A percentile compares a stretch with the other conserved stretches of the same genome.
These are phyloP conservation scores for Sporothrix variecibatus DNA, from an alignment of 2,329 filamentous ascomycete species.

Conservation along the genomic window DNA sequence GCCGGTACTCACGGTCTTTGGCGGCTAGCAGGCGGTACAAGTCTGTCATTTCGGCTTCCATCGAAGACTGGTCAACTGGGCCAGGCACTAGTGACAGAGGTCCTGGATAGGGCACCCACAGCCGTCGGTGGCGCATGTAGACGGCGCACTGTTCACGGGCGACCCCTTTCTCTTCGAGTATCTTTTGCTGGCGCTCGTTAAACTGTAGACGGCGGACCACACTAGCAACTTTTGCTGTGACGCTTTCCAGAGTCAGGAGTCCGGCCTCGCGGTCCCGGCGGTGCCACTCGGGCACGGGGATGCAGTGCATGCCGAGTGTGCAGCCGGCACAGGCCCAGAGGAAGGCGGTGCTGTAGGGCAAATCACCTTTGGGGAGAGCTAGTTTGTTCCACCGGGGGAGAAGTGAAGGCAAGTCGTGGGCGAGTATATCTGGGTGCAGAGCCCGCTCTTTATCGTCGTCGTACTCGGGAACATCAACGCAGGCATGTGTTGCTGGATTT, in stretches of 20 bases:
- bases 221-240: neutral
- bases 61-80: neutral
- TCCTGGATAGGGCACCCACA: neutral
- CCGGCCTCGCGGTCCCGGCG: neutral
- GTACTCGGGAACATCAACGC: neutral
- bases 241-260: neutral
- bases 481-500: neutral
- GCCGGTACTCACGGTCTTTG: constrained; percentile 6
- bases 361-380: neutral
- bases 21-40: constrained; percentile 13
- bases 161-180: neutral
- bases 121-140: constrained; percentile 1
- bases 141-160: neutral
- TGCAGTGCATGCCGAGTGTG: constrained; percentile 20
- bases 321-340: constrained; percentile 23
- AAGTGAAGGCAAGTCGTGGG: neutral
- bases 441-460: neutral
- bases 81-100: neutral
- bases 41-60: neutral
- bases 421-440: neutral
- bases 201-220: neutral
- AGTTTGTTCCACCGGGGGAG: neutral
- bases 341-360: neutral
- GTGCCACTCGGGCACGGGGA: constrained; percentile 3
- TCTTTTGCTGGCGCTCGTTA: neutral